Percentiles rank a stretch among this genome's conserved stretches.
phyloP scores from a whole-genome alignment of 257 asterid genomes.

The Capsicum chinense region DNA sequence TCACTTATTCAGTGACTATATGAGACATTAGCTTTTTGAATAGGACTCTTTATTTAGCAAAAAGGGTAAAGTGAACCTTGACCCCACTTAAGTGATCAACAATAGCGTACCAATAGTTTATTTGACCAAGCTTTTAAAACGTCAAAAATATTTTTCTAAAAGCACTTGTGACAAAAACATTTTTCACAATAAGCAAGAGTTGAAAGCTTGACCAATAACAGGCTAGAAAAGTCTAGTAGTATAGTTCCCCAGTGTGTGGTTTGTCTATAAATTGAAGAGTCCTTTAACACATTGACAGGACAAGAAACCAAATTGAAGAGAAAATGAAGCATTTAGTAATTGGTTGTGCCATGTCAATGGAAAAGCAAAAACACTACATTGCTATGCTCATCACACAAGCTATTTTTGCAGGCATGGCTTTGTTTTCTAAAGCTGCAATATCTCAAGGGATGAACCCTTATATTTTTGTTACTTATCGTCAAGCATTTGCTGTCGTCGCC shows the following conservation, averaged over 20 bases:
- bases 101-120: not conserved
- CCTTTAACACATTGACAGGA: not conserved
- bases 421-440: slow-evolving; percentile 60
- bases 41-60: not conserved
- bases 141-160: too few relatives aligned
- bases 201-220: not conserved
- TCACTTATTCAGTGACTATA: not conserved
- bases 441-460: slow-evolving; percentile 61
- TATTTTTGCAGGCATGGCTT: slow-evolving; percentile 61
- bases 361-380: slow-evolving; percentile 40
- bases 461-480: slow-evolving; percentile 65
- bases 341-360: slow-evolving; percentile 24
- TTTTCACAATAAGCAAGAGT: not conserved
- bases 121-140: not conserved
- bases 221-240: not conserved
- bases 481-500: slow-evolving; percentile 52
- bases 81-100: slow-evolving; percentile 6
- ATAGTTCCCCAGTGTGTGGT: not conserved
- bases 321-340: slow-evolving; percentile 22
- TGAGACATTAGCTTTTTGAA: slow-evolving; percentile 6
- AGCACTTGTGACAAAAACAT: not conserved
- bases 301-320: slow-evolving; percentile 4
- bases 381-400: slow-evolving; percentile 53
- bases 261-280: slow-evolving; percentile 25
- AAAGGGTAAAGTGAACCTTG: not conserved